phyloP scores from a whole-genome alignment of 2,329 filamentous ascomycete species.

The Zasmidium citrigriseum region DNA sequence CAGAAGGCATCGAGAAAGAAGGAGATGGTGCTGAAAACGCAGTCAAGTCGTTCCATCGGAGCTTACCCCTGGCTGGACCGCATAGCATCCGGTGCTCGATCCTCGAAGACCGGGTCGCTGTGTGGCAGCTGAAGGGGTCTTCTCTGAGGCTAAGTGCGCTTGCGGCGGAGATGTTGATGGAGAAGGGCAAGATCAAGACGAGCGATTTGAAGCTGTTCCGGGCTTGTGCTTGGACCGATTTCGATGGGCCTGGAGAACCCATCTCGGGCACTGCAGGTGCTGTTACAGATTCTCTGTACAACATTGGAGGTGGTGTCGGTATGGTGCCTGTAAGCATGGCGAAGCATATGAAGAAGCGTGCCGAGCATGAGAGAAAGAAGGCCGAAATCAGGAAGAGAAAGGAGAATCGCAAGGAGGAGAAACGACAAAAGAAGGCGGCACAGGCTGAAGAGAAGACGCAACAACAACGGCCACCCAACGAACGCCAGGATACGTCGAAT shows the following conservation, averaged over 20 bases:
- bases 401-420: slow-evolving; percentile 26
- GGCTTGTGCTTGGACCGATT: slow-evolving; percentile 71
- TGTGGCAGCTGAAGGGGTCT: slow-evolving; percentile 66
- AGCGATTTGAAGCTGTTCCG: slow-evolving; percentile 64
- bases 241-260: slow-evolving; percentile 73
- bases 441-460: neutral
- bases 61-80: slow-evolving; percentile 51
- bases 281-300: slow-evolving; percentile 59
- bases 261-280: slow-evolving; percentile 67
- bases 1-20: slow-evolving; percentile 63
- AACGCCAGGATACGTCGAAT: slow-evolving; percentile 23
- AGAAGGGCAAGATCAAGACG: slow-evolving; percentile 63
- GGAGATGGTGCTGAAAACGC: slow-evolving; percentile 71
- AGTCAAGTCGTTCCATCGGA: slow-evolving; percentile 65
- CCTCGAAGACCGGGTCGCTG: slow-evolving; percentile 62
- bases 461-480: slow-evolving; percentile 17
- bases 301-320: slow-evolving; percentile 63
- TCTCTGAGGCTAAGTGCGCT: slow-evolving; percentile 62
- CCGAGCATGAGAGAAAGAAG: slow-evolving; percentile 53
- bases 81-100: slow-evolving; percentile 66
- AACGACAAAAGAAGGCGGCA: slow-evolving; percentile 10
- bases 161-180: slow-evolving; percentile 66
- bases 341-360: slow-evolving; percentile 58
- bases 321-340: slow-evolving; percentile 64
- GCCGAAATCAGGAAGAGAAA: slow-evolving; percentile 36